Base-by-base conservation (phyloP, 179 eudicot genomes). In the Beta corolliflora region DNA sequence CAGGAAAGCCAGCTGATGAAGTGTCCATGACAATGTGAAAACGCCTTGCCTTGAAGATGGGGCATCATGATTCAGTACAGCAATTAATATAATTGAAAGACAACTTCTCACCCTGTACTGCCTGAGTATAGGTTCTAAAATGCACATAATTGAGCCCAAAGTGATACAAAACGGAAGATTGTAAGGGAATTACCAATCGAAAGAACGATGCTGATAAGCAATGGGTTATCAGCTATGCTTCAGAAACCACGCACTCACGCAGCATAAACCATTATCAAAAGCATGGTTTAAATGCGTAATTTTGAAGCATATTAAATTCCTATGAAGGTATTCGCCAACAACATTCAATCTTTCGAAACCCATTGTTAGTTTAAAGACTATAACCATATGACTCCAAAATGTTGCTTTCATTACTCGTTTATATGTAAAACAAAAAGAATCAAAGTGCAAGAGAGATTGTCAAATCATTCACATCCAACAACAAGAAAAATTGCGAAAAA, bases 1-100 rank as follows among this genome's bases (percentile, higher is more conserved):
- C 87, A 7, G 93, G 92, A 77, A 88, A 91, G 16, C 83, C 81
- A 45, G 81, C 66, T 23, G 54, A 56, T 41, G 88, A 88, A 75
- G 86, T 67, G 44, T 52, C 92, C 90, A 89, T 89, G 14, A 56
- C 52, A n/a, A 7, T 14, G 29, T 18, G 13, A 15, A 9, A 63
- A 29, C 11, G 63, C 15, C 46, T 18, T 52, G 21, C 55, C 82
- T 80, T 67, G 78, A 61, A 64, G 36, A 46, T 46, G 23, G 21
- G 13, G 19, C 63, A 29, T 54, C 61, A 29, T 54, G 25, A 25
- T 15, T 73, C n/a, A 25, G 63, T 15, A 29, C 41, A 68, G 50
- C 48, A 36, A 68, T 8, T 4, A 44, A 68, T 9, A 68, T 36
- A 68, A 41, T 5, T 11, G 5, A 41, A 15, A 21, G 72, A 18